These are phyloP conservation scores for Umbilicus rupestris DNA, from an alignment of 164 flowering plant genomes.

Conservation along the genomic window DNA sequence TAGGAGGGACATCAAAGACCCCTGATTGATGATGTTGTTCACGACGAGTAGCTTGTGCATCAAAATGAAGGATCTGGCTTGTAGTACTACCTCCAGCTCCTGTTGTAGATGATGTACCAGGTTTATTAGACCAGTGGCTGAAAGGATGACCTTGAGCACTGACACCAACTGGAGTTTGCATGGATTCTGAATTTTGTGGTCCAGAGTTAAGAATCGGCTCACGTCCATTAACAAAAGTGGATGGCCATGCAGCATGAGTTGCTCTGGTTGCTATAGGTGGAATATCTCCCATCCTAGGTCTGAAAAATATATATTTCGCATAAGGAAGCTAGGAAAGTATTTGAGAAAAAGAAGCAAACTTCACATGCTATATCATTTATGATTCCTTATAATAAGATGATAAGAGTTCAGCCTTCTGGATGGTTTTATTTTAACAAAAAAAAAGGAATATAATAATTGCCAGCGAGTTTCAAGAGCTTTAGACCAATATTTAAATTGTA, in stretches of 20 bases:
- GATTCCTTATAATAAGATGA: too few relatives aligned
- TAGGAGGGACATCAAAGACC: neutral
- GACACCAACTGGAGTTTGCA: conserved; percentile 23
- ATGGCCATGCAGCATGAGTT: conserved; percentile 77
- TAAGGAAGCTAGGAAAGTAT: neutral
- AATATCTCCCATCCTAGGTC: conserved; percentile 50
- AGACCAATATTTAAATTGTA: neutral
- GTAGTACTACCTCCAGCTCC: neutral
- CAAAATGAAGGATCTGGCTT: neutral
- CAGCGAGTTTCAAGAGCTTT: neutral
- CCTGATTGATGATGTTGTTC: neutral
- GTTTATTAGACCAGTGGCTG: neutral
- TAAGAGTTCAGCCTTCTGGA: too few relatives aligned
- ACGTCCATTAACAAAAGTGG: conserved; percentile 17
- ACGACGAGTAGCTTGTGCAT: neutral
- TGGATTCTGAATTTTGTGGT: conserved; percentile 16
- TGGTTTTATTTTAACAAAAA: neutral
- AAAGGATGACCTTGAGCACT: neutral
- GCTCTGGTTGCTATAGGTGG: conserved; percentile 72
- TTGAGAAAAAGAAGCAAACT: neutral
- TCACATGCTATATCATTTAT: too few relatives aligned
- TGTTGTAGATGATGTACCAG: neutral
- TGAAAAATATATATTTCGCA: conserved; percentile 19
- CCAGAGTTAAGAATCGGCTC: conserved; percentile 17
- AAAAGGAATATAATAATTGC: neutral